These are phyloP conservation scores for Akanthomyces lecanii DNA, from an alignment of 2,329 filamentous ascomycete species.

Conservation along the genomic window DNA sequence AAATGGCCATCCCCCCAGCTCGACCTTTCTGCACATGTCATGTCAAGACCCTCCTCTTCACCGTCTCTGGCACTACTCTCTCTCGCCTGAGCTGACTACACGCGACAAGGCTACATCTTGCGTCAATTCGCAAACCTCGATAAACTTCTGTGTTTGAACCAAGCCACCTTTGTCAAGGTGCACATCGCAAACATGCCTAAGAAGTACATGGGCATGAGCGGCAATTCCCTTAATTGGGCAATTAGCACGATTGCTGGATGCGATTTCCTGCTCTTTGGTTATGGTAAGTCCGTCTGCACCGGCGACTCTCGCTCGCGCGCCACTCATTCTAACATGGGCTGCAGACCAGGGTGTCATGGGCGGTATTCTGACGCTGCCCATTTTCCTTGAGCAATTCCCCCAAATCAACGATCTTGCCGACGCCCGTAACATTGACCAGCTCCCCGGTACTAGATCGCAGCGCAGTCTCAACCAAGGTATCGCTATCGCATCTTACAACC, in stretches of 20 bases:
- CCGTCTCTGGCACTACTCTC: not conserved
- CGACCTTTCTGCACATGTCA: not conserved
- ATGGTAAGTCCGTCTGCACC: constrained; percentile 36
- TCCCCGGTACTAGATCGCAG: constrained; percentile 29
- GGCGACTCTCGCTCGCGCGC: not conserved
- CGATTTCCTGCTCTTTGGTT: constrained; percentile 63
- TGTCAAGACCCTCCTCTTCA: not conserved
- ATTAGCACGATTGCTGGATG: constrained; percentile 68
- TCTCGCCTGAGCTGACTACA: not conserved
- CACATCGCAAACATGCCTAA: constrained; percentile 23
- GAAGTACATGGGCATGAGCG: constrained; percentile 61
- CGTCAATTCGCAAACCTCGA: not conserved
- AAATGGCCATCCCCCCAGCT: not conserved
- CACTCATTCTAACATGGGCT: constrained; percentile 28
- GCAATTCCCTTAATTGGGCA: constrained; percentile 62
- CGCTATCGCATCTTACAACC: constrained; percentile 52
- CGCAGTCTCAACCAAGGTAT: constrained; percentile 53
- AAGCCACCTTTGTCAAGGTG: not conserved
- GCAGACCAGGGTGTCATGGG: constrained; percentile 74
- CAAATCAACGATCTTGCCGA: constrained; percentile 41
- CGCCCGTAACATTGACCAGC: constrained; percentile 18
- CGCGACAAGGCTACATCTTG: not conserved
- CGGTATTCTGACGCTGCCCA: constrained; percentile 63
- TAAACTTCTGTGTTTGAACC: not conserved
- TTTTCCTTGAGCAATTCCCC: constrained; percentile 56